Conservation (phyloP, 2,329 filamentous ascomycete species). For the Sordariomycetes sp. region DNA sequence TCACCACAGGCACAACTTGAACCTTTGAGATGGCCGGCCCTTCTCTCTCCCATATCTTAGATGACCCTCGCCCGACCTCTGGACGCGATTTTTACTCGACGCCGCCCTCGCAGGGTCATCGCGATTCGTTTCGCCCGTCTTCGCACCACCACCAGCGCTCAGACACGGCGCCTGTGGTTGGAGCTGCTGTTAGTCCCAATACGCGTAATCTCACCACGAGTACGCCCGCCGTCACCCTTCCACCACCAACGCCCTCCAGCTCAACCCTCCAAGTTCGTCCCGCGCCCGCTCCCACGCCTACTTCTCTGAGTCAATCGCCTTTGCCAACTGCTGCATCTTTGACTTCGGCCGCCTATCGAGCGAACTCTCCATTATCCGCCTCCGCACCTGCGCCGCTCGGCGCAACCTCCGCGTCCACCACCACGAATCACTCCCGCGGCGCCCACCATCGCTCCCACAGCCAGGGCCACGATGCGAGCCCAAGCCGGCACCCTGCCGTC, state of each 20-base stretch:
- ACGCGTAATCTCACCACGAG: constrained; percentile 5
- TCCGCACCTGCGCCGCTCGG: background rate
- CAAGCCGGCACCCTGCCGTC: no score
- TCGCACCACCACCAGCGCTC: background rate
- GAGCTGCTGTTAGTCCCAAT: constrained; percentile 3
- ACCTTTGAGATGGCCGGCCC: constrained; percentile 24
- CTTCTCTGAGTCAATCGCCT: no score
- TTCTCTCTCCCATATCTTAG: constrained; percentile 20
- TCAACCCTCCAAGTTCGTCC: constrained; percentile 4
- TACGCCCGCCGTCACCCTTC: constrained; percentile 1
- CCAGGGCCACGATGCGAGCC: background rate
- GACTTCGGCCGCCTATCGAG: background rate
- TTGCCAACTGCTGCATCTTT: background rate
- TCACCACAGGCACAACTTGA: no score
- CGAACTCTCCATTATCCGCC: no score
- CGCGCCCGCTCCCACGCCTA: background rate
- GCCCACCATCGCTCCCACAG: background rate
- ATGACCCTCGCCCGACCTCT: constrained; percentile 15
- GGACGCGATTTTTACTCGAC: constrained; percentile 1
- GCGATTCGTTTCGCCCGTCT: background rate
- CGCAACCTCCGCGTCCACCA: background rate
- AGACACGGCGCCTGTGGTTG: background rate
- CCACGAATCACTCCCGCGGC: no score
- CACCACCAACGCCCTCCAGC: constrained; percentile 1
- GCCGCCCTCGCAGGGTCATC: background rate